phyloP scores from a whole-genome alignment of 192 early-diverging fungal species.

The Haplosporangium gracile region DNA sequence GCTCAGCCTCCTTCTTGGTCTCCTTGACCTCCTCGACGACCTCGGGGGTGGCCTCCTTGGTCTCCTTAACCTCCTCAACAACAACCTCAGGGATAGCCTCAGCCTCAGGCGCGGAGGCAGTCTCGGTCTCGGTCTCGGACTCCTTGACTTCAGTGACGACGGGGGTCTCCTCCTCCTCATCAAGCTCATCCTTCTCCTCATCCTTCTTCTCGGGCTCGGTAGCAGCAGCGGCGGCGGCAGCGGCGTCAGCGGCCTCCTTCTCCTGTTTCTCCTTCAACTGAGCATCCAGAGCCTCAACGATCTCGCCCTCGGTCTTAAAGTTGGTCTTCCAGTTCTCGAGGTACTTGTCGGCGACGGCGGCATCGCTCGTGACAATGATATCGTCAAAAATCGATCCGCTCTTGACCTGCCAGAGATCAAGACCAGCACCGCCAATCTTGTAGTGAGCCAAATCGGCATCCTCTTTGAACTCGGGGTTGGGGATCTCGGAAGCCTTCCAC shows the following conservation, averaged over 20 bases:
- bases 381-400: slow-evolving; percentile 93
- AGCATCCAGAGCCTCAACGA: slow-evolving; percentile 29
- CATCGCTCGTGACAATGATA: slow-evolving; percentile 89
- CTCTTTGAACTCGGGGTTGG: slow-evolving; percentile 94
- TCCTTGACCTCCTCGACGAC: slow-evolving; percentile 18
- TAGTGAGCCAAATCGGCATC: slow-evolving; percentile 88
- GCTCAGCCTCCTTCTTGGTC: slow-evolving; percentile 12
- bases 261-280: slow-evolving; percentile 21
- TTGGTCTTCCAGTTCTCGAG: slow-evolving; percentile 32
- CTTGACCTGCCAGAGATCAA: slow-evolving; percentile 98
- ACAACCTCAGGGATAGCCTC: slow-evolving; percentile 15
- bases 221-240: neutral
- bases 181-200: slow-evolving; percentile 35
- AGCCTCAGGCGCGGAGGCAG: neutral
- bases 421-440: slow-evolving; percentile 88
- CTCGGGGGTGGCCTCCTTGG: neutral
- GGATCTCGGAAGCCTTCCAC: slow-evolving; percentile 88
- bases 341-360: slow-evolving; percentile 79
- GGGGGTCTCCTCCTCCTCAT: slow-evolving; percentile 22
- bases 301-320: slow-evolving; percentile 12
- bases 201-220: slow-evolving; percentile 49
- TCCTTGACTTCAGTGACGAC: slow-evolving; percentile 12
- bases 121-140: slow-evolving; percentile 35
- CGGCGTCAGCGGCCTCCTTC: slow-evolving; percentile 1
- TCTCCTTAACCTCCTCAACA: slow-evolving; percentile 11